Percentiles rank a stretch among this genome's conserved stretches.
phyloP scores from a whole-genome alignment of 352 stramenopile species.

The Thalassiosira mediterranea region DNA sequence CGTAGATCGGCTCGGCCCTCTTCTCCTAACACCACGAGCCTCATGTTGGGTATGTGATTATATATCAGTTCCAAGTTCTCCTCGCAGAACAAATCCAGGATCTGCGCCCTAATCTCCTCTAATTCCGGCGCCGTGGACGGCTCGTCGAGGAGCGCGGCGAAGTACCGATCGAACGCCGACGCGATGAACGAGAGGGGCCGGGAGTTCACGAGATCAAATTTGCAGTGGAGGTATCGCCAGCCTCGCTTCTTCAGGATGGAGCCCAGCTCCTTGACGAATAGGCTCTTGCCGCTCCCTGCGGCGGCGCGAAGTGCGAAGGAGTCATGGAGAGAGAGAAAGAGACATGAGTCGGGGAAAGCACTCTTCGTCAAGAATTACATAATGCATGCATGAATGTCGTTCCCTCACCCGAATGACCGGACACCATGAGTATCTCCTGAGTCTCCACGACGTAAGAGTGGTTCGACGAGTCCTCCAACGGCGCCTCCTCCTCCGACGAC shows the following conservation, averaged over 20 bases:
- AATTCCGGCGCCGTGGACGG: background rate
- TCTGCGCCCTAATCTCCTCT: background rate
- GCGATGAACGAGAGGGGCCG: conserved; percentile 16
- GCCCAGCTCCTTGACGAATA: background rate
- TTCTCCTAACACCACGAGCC: background rate
- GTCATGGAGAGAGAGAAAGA: no score
- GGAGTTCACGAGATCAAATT: conserved; percentile 25
- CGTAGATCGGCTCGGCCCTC: background rate
- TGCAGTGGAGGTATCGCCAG: conserved; percentile 18
- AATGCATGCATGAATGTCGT: no score
- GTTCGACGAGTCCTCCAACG: background rate
- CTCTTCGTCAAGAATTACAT: no score
- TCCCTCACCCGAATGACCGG: conserved; percentile 16
- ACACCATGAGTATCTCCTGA: conserved; percentile 22
- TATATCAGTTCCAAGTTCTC: no score
- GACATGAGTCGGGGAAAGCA: no score
- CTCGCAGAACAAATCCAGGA: background rate
- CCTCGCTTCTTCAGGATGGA: background rate
- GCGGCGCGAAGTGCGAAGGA: no score
- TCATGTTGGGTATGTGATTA: no score
- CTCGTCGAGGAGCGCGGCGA: background rate
- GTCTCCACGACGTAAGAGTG: no score
- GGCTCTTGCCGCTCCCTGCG: background rate
- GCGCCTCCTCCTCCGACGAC: background rate
- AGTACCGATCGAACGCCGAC: conserved; percentile 28